Base-by-base conservation (phyloP, 371 early-diverging fungal genomes). In the Apophysomyces variabilis region DNA sequence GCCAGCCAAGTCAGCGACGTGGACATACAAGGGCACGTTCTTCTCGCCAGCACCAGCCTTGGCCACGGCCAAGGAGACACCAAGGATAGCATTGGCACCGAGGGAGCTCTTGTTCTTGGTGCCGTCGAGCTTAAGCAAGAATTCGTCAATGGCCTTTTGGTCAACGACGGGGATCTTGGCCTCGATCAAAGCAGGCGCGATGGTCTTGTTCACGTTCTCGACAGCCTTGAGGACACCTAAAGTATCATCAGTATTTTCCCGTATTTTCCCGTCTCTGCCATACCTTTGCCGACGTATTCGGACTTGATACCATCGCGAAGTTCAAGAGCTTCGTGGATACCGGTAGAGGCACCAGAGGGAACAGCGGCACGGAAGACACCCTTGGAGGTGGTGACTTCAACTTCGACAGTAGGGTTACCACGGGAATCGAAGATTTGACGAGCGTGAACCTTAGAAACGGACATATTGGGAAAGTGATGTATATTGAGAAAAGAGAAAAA, bases 351-450 rank as follows among this genome's bases (percentile, higher is more conserved):
- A 72, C 99, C 99, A 68, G 97, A 96, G 62, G 99, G 99, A 41
- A 98, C 99, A 67, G 95, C 97, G 57, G 98, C 96, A 67, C 96
- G 93, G 90, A 96, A 96, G 66, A 92, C 80, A 70, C 94, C 95
- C 73, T 89, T 85, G 60, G 74, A 80, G 77, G 97, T 98, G 73
- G 93, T 92, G 71, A 99, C 87, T 67, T 99, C 99, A 41, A 99
- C 98, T 86, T 99, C 99, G 63, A 99, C 93, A 65, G 99, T 99
- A 61, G 99, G 99, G 89, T 95, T 96, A 66, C 99, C 99, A 71
- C 99, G 91, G 62, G 99, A 99, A 85, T 98, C 97, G 71, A 98
- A 97, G 85, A 99, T 97, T 86, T 97, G 97, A 80, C 99, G 94
- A 70, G 99, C 98, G 87, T 92, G 91, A 69, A 97, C 88, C 77